Conservation (phyloP, 441 rosid genomes). For the Gossypium davidsonii region DNA sequence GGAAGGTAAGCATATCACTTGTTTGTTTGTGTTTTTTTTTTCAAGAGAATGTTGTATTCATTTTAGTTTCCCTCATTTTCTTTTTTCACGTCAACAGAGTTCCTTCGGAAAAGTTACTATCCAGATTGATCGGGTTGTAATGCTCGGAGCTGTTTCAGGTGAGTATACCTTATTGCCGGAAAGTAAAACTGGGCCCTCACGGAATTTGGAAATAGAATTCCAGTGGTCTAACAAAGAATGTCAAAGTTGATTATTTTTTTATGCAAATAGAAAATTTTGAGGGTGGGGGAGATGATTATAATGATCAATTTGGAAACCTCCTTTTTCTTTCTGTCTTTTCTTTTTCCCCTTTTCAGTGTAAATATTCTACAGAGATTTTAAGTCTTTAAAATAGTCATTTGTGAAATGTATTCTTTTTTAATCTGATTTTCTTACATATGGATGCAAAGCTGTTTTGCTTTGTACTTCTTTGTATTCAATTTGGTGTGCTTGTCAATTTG, state of each 20-base stretch:
- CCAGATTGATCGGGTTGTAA: conserved; percentile 91
- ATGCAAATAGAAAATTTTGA: conserved; percentile 15
- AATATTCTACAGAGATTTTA: conserved; percentile 24
- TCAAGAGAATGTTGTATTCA: not conserved
- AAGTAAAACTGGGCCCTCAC: conserved; percentile 88
- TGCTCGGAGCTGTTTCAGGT: conserved; percentile 96
- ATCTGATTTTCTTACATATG: conserved; percentile 17
- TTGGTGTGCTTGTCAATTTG: conserved; percentile 25
- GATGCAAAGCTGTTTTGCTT: conserved; percentile 4
- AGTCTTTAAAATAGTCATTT: conserved; percentile 20
- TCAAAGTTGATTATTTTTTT: conserved; percentile 7
- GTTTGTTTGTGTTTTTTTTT: not conserved
- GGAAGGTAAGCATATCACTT: conserved; percentile 61
- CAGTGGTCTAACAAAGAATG: conserved; percentile 82
- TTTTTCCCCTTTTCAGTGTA: conserved; percentile 32
- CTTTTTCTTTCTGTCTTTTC: conserved; percentile 11
- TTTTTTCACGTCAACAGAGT: conserved; percentile 44
- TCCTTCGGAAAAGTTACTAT: conserved; percentile 97
- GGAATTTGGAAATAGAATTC: conserved; percentile 93
- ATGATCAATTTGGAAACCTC: conserved; percentile 15
- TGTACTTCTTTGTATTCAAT: conserved; percentile 24
- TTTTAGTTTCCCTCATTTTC: not conserved
- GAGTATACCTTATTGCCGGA: conserved; percentile 84
- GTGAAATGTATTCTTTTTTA: conserved; percentile 45
- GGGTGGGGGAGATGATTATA: conserved; percentile 1